Base-by-base conservation (phyloP, 1,139 yeast species). In the Yamadazyma blattariae region DNA sequence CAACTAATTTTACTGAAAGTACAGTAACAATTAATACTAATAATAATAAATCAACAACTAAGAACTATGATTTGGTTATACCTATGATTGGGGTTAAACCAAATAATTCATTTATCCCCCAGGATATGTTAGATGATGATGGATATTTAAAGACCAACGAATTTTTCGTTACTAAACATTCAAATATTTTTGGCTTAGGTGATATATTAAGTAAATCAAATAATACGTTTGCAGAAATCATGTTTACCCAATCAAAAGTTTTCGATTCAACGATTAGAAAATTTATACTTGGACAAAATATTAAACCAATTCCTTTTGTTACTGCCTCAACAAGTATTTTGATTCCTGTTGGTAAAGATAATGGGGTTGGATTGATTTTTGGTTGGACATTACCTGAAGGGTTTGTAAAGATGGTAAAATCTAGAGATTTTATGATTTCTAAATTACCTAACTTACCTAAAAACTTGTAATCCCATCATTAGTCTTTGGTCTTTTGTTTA, bases 301-400 rank as follows among this genome's bases (percentile, higher is more conserved):
- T 44, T 5, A 42, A 51, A 17, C 46, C 41, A 27, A 17, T 5
- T 5, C 34, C 48, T 5, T 54, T 49, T 33, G 36, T 35, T 17
- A 25, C 44, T 2, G 9, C 10, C 19, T 10, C 24, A 6, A 35
- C 40, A 4, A 47, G 47, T 1, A 34, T 50, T 10, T 11, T 61
- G 1, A 56, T 64, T 11, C 71, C 73, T 10, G 54, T 66, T 32
- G 61, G 68, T 4, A 56, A 51, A 41, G 43, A 50, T 3, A 68
- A 68, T 16, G 73, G 72, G 15, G 63, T 65, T 32, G 71, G 68
- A 12, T 32, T 48, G 8, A 21, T 50, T 0, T 58, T 47, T 38
- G 70, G 68, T 4, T 54, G 51, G 45, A 25, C 40, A 3, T 34
- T 54, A 7, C 71, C 72, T 2, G 56, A 38, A 30, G 63, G 64